Evolutionary conservation across 768 basidiomycete species (phyloP), one percentile per base, ranked within the genome.

Genomic region (Arthromyces matolae): DNA sequence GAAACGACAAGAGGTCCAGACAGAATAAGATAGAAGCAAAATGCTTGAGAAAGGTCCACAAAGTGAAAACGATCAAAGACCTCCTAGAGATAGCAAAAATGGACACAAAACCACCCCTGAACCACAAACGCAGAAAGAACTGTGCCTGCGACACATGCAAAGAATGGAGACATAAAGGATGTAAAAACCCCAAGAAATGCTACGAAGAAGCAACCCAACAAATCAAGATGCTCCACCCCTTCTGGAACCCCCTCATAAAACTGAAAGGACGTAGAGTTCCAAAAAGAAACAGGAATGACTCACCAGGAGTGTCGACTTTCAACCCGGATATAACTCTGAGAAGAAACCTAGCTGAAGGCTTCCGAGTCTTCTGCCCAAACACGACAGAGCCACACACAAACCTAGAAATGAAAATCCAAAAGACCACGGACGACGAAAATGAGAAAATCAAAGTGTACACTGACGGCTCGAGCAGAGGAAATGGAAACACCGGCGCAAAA

Each of bases 401-500:
- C n/a, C n/a, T n/a, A n/a, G n/a, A n/a, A n/a, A n/a, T n/a, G n/a
- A n/a, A n/a, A 33, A 5, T 3, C 32, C 32, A 33, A 16, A 33
- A 10, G 32, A 33, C 5, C n/a, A 6, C 8, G 14, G 9, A 16
- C 32, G 31, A 14, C n/a, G 35, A 33, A 10, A 33, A 4, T 16
- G 5, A 8, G 3, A 4, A 8, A 25, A n/a, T 18, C 2, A 46
- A 24, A 12, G 50, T 50, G 1, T 67, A 63, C 24, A 69, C 62
- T 0, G 64, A 66, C 20, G 60, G 66, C 0, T 59, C 60, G 0
- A 62, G 63, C 45, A 2, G 44, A 1, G 48, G 57, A 0, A 66
- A 66, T 14, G 54, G 61, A 0, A 51, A 48, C 8, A 20, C 9
- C 5, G 35, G 63, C 8, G 61, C 64, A 0, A 14, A 0, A 8